These are phyloP conservation scores for Mantamonas sphyraenae DNA, from an alignment of 78 protist species.

Conservation along the genomic window DNA sequence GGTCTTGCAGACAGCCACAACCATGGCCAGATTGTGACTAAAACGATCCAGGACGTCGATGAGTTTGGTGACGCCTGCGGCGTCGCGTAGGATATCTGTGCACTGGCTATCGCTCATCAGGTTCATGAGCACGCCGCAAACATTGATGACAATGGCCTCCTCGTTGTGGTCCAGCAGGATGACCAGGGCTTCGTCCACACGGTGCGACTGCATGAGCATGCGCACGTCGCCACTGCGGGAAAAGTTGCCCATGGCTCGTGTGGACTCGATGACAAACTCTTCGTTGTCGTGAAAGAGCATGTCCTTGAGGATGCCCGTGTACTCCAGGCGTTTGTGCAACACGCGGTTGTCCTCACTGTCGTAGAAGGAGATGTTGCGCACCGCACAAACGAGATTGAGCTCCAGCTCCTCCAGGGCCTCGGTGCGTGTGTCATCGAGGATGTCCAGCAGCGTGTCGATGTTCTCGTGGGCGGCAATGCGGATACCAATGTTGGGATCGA, in stretches of 20 bases:
- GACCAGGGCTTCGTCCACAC: constrained; percentile 17
- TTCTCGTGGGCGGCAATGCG: neutral
- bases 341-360: too few relatives aligned
- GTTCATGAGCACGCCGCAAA: constrained; percentile 30
- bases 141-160: neutral
- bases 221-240: constrained; percentile 14
- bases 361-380: too few relatives aligned
- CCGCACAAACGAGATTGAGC: neutral
- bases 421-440: neutral
- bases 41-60: neutral
- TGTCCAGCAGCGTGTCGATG: neutral
- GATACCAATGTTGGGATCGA: neutral
- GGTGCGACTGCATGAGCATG: neutral
- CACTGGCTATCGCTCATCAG: constrained; percentile 4
- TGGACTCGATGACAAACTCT: constrained; percentile 19
- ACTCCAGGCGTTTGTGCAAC: too few relatives aligned
- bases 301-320: too few relatives aligned
- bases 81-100: neutral
- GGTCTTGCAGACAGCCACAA: neutral
- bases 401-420: neutral
- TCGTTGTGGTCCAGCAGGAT: constrained; percentile 15
- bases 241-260: constrained; percentile 37
- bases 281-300: constrained; percentile 6
- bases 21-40: neutral
- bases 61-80: neutral